phyloP scores from a whole-genome alignment of 192 early-diverging fungal species.

The Linnemannia zychae region DNA sequence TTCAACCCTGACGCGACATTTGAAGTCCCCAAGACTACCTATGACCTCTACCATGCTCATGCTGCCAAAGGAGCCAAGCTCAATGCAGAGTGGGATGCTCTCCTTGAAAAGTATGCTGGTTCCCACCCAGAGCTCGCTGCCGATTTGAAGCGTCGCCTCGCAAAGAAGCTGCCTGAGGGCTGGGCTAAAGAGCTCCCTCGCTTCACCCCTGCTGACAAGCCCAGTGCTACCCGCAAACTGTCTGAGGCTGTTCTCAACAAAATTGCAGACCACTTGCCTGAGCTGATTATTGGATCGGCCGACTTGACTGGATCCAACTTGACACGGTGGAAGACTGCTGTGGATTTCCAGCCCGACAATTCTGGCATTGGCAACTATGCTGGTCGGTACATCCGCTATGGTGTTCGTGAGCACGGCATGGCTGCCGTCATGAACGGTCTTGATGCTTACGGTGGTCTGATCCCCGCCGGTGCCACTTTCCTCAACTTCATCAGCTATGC shows the following conservation, averaged over 20 bases:
- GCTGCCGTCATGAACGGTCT: constrained; percentile 93
- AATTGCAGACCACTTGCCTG: constrained; percentile 83
- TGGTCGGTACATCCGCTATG: constrained; percentile 93
- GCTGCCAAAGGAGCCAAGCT: constrained; percentile 70
- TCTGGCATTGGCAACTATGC: constrained; percentile 84
- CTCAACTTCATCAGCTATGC: constrained; percentile 90
- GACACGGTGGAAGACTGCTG: constrained; percentile 95
- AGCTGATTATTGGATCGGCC: constrained; percentile 94
- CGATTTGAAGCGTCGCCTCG: constrained; percentile 83
- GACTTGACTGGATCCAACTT: constrained; percentile 97
- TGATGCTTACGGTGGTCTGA: constrained; percentile 84
- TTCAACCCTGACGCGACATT: constrained; percentile 85
- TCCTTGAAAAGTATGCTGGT: constrained; percentile 77
- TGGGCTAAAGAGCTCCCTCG: constrained; percentile 81
- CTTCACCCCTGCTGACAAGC: constrained; percentile 85
- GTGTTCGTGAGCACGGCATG: constrained; percentile 99
- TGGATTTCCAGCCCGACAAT: constrained; percentile 88
- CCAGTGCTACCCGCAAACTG: constrained; percentile 90
- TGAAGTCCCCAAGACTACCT: constrained; percentile 77
- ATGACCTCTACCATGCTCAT: constrained; percentile 59
- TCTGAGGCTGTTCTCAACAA: constrained; percentile 89
- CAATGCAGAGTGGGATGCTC: constrained; percentile 82
- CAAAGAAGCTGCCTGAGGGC: constrained; percentile 77
- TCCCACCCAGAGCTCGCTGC: constrained; percentile 77
- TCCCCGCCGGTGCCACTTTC: constrained; percentile 92